Base-by-base conservation (phyloP, 768 basidiomycete genomes). In the Crucibulum laeve region DNA sequence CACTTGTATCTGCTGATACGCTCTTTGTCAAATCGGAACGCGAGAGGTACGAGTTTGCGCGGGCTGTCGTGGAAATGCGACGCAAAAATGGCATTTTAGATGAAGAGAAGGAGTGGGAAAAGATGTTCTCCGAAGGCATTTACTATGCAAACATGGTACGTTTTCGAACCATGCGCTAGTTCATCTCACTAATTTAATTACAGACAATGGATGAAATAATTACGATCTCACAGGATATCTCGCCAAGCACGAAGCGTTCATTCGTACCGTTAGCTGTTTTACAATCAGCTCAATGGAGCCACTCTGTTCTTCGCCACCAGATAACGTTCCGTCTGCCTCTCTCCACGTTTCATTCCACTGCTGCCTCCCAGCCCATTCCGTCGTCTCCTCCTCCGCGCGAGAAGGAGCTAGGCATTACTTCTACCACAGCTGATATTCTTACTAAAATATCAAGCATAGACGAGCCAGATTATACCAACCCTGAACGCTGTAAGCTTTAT, bases 111-210 rank as follows among this genome's bases (percentile, higher is more conserved):
- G 76, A 84, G 50, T 89, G 87, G 78, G 68, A 64, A 14, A 71
- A 61, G 36, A 71, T 94, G 56, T 95, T 97, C 56, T 63, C 72
- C 32, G 65, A 77, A 19, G 87, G 87, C 7, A 89, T 95, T 4
- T 85, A 91, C 61, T 95, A 94, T 58, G 67, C 76, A 4, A 90
- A 93, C 56, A 87, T 95, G 87, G 91, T 90, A 47, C 38, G 72
- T 62, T 22, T 14, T 36, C 18, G 11, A 8, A 17, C n/a, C 35
- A 18, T 18, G 8, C 17, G 18, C 8, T 36, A 17, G 8, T 36
- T 8, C 18, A 10, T 25, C 17, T 23, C 40, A 21, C 42, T 50
- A 13, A 52, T 24, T 21, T 4, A n/a, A 19, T 48, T 37, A n/a
- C 55, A 93, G 91, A 65, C 76, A 10, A 79, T 87, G 56, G 91